Base-by-base conservation (phyloP, 441 rosid genomes). In the Corymbia calophylla region DNA sequence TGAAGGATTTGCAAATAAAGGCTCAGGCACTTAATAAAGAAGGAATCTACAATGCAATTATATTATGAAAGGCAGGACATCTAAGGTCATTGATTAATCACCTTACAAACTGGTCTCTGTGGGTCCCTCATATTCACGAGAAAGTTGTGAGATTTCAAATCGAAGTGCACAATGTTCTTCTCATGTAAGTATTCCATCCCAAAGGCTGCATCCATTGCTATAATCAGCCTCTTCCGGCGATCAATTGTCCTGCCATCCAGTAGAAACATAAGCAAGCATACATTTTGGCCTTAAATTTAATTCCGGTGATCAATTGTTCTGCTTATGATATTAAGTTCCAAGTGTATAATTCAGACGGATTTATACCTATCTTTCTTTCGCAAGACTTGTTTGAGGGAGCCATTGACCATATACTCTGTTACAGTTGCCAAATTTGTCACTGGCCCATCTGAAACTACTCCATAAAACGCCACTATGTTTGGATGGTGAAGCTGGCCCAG, bases 181-280 rank as follows among this genome's bases (percentile, higher is more conserved):
- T 55, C 91, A 39, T 94, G 95, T 87, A 94, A 87, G 88, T 94
- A 94, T 86, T 93, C 95, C 93, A 94, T 94, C 23, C 95, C 93
- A 89, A 94, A 89, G 44, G 93, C 94, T 48, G 94, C 94, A 87
- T 93, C 95, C 95, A 92, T 93, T 85, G 95, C 95, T 87, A 93
- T 91, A 49, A 91, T 90, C 84, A 92, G 68, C 68, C 95, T 92
- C 91, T 91, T 93, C 87, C 95, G 93, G 64, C 94, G 92, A 87
- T 93, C 95, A 90, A 92, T 91, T 51, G 92, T 91, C 51, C 94
- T 93, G 92, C 49, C 60, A 85, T 80, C 86, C 60, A 68, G 89
- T 88, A 49, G 90, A 29, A 73, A 49, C 56, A 23, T 82, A 88
- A 87, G 35, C 73, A 56, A 70, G 89, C 32, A 87, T 53, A 53